These are phyloP conservation scores for Lomentospora prolificans DNA, from an alignment of 2,329 filamentous ascomycete species.

Conservation along the genomic window DNA sequence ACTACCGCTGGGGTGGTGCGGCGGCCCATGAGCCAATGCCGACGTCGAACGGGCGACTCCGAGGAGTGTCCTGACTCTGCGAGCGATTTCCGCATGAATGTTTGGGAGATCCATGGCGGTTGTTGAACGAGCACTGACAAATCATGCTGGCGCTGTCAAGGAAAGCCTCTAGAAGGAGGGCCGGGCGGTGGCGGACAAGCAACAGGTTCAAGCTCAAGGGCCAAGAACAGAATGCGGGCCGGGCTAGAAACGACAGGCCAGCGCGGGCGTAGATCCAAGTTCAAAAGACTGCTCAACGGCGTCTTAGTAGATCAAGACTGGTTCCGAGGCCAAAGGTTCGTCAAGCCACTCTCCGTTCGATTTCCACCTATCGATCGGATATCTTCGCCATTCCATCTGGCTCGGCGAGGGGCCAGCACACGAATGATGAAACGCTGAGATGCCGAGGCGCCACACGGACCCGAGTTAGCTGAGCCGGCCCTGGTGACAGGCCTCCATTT, in stretches of 20 bases:
- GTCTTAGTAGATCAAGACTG: not conserved
- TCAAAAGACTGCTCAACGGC: not conserved
- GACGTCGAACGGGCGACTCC: slow-evolving; percentile 8
- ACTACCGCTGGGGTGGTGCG: not conserved
- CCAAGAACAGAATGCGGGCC: not conserved
- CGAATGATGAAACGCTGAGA: not conserved
- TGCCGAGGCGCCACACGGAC: not conserved
- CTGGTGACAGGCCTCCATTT: not conserved
- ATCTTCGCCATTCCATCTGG: not conserved
- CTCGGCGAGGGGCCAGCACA: not conserved
- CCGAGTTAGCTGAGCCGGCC: not conserved
- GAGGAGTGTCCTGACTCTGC: not conserved
- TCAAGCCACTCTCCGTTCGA: no score
- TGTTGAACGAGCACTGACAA: not conserved
- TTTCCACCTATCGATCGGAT: not conserved
- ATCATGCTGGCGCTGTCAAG: not conserved
- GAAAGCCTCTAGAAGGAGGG: not conserved
- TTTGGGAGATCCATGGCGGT: not conserved
- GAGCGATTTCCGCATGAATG: slow-evolving; percentile 9
- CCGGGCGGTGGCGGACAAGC: not conserved
- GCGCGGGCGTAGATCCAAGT: not conserved
- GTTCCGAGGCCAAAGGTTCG: no score
- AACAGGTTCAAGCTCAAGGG: not conserved
- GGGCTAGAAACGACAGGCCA: not conserved
- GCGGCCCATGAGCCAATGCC: slow-evolving; percentile 9